Base-by-base conservation (phyloP, 352 stramenopile genomes). In the Thraustochytrium striatum region DNA sequence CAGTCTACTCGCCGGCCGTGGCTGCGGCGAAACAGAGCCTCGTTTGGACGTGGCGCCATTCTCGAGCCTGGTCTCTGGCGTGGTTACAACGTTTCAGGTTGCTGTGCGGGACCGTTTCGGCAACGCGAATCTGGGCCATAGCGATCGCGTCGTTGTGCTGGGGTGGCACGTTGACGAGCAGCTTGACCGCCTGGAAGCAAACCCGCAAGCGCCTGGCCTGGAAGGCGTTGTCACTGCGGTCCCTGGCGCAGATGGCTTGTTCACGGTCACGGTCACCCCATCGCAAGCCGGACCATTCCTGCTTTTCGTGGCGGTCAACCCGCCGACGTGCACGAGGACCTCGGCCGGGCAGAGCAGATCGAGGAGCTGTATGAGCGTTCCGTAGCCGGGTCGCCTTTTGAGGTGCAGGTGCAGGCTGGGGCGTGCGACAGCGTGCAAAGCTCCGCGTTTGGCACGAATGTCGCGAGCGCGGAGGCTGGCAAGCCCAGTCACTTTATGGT, bases 221-320 rank as follows among this genome's bases (percentile, higher is more conserved):
- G 65, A 75, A 32, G 65, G 44, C 39, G 16, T 75, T 16, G 33
- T 61, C 13, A 11, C 44, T 3, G 39, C 52, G 21, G 25, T 21
- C 19, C 21, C 44, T 28, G 65, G 28, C 2, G n/a, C 8, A 0
- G 61, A 43, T 21, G 65, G 44, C 0, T 38, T 8, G 13, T 70
- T 70, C 33, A 2, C 1, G 3, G 38, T 70, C 13, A 0, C 16
- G 5, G 11, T 75, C 30, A 75, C 65, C 9, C 65, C 65, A 9
- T 61, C 39, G 8, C 9, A 19, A 32, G 43, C 65, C 21, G 65
- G 65, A 2, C 30, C 65, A 61, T 75, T 75, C 30, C 25, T 75
- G 5, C 1, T 75, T 0, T 75, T 62, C 36, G 36, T 75, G 7
- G 65, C 65, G 21, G 65, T 75, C 44, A 75, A 75, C 30, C 43